These are phyloP conservation scores for Pseudocercospora macadamiae DNA, from an alignment of 2,329 filamentous ascomycete genomes.

Conservation along the genomic window DNA sequence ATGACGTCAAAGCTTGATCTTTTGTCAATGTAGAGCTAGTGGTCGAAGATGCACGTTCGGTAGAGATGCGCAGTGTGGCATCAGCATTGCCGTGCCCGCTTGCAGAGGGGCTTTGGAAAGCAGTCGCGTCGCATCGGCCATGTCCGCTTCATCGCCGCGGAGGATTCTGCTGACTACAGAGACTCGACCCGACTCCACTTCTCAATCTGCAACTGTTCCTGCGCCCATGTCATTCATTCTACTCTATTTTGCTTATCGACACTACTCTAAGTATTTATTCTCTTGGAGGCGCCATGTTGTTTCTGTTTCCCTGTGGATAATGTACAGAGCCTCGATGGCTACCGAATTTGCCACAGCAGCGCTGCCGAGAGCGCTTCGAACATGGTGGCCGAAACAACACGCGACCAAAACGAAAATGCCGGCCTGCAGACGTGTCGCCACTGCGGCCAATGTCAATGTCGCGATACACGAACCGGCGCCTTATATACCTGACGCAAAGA, in stretches of 20 bases:
- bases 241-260: conserved; percentile 1
- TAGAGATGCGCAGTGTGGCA: too few species aligned
- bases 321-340: conserved; percentile 22
- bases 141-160: too few species aligned
- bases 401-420: conserved; percentile 10
- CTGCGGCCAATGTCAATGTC: conserved; percentile 27
- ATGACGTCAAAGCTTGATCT: too few species aligned
- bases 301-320: conserved; percentile 22
- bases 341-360: conserved; percentile 21
- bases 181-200: too few species aligned
- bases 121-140: too few species aligned
- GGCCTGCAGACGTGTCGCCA: conserved; percentile 20
- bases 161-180: too few species aligned
- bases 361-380: conserved; percentile 28
- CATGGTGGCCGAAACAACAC: conserved; percentile 24
- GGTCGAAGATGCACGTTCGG: too few species aligned
- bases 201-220: too few species aligned
- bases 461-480: conserved; percentile 21
- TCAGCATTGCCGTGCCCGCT: too few species aligned
- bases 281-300: conserved; percentile 19
- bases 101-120: too few species aligned
- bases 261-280: neutral
- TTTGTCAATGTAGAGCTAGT: too few species aligned
- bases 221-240: too few species aligned
- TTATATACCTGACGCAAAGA: conserved; percentile 5